Base-by-base conservation (phyloP, 768 basidiomycete genomes). In the Collybia nuda region DNA sequence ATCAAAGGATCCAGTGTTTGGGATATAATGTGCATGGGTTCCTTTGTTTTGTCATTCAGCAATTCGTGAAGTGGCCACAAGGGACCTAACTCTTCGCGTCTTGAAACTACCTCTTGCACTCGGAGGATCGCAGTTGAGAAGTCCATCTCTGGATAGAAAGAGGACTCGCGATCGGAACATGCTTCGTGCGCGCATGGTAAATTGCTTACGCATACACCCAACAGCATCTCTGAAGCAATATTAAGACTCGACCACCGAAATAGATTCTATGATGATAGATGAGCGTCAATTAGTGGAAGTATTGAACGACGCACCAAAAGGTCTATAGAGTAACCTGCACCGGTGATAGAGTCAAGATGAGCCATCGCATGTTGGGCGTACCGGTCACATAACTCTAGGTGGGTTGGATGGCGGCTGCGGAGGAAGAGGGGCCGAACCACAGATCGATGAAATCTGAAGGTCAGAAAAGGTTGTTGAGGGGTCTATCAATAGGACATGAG, bases 201-300 rank as follows among this genome's bases (percentile, higher is more conserved):
- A 14, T 73, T 70, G 11, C 71, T 71, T 8, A 73, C 74, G 17
- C 68, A 59, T 14, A 61, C 60, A 24, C 81, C 78, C 51, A 82
- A 80, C 8, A 83, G 69, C 57, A 84, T 83, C 21, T 79, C 78
- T 70, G 80, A 73, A 0, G 82, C 80, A 4, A 79, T 69, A 59
- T 81, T 79, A 32, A 81, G 69, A 0, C 79, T 76, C 52, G 80
- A 77, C 38, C 77, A 72, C 1, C 69, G 68, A 19, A 79, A 58
- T 6, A 73, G 52, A 47, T 81, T 78, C 65, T 81, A 55, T 32
- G 58, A 40, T 43, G 14, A 37, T 15, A 17, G 9, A 49, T 2
- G 40, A 48, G 0, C 28, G 2, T n/a, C 45, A 36, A 15, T 22
- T 4, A 40, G 2, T 8, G 2, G 14, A 11, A 35, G 2, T 24